Percentiles rank a stretch among this genome's conserved stretches.
These are phyloP conservation scores for Cylindricascospora bacillispora DNA, from an alignment of 1,139 yeast genomes.

Conservation along the genomic window DNA sequence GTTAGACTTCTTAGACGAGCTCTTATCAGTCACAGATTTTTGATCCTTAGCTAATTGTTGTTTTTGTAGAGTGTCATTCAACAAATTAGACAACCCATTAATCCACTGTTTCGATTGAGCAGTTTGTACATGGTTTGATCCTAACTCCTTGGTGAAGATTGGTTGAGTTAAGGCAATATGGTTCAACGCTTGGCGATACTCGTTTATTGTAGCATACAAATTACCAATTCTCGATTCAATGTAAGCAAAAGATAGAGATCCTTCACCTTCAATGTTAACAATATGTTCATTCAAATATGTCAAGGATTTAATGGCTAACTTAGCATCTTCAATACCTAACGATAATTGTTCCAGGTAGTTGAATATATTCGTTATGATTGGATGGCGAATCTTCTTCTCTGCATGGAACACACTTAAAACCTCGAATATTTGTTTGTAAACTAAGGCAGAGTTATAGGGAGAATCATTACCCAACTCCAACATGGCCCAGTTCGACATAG, in stretches of 20 bases:
- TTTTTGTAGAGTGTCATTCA: slow-evolving; percentile 19
- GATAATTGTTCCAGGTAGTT: slow-evolving; percentile 45
- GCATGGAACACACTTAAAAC: slow-evolving; percentile 37
- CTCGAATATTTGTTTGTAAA: slow-evolving; percentile 48
- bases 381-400: slow-evolving; percentile 45
- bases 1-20: slow-evolving; percentile 3
- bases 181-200: slow-evolving; percentile 42
- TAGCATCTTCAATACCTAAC: slow-evolving; percentile 26
- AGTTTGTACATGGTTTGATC: slow-evolving; percentile 24
- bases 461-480: slow-evolving; percentile 54
- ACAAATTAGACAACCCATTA: slow-evolving; percentile 29
- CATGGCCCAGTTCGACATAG: slow-evolving; percentile 63
- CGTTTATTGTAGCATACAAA: slow-evolving; percentile 41
- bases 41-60: slow-evolving; percentile 18
- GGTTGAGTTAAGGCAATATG: slow-evolving; percentile 51
- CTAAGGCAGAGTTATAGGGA: slow-evolving; percentile 46
- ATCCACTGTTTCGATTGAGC: slow-evolving; percentile 44
- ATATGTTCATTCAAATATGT: slow-evolving; percentile 37
- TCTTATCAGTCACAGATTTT: slow-evolving; percentile 9
- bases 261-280: slow-evolving; percentile 38
- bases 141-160: slow-evolving; percentile 42
- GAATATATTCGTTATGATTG: slow-evolving; percentile 55
- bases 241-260: slow-evolving; percentile 52
- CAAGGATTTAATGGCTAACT: slow-evolving; percentile 39
- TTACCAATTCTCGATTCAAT: slow-evolving; percentile 42